phyloP scores from a whole-genome alignment of 257 asterid genomes.

The Ajuga chamaepitys region DNA sequence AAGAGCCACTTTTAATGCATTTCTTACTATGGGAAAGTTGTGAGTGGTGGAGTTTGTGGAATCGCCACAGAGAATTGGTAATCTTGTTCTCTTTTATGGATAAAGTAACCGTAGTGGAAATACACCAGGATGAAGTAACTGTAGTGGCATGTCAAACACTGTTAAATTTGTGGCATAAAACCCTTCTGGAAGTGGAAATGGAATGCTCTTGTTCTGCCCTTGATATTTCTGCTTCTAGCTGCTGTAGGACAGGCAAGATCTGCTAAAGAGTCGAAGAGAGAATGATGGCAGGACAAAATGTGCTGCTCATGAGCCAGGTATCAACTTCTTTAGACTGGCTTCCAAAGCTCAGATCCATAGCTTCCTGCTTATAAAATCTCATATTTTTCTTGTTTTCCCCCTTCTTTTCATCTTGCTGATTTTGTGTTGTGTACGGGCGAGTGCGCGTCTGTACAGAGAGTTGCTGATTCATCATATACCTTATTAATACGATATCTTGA shows the following conservation, averaged over 20 bases:
- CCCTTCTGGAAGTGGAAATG: not conserved
- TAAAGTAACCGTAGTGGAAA: slow-evolving; percentile 1
- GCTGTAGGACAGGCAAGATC: slow-evolving; percentile 2
- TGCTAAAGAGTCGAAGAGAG: slow-evolving; percentile 11
- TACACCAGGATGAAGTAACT: not conserved
- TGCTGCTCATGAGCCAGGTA: slow-evolving; percentile 19
- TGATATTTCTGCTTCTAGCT: not conserved
- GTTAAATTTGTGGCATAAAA: not conserved
- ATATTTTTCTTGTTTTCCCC: not conserved
- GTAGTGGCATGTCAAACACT: not conserved
- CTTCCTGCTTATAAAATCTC: not conserved
- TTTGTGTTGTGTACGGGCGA: not conserved
- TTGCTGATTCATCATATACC: not conserved
- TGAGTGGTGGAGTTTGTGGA: not conserved
- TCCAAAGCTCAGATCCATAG: not conserved
- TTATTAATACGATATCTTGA: not conserved
- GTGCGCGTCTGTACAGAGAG: not conserved
- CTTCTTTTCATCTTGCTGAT: not conserved
- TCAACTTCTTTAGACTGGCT: not conserved
- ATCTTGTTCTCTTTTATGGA: not conserved
- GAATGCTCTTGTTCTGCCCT: not conserved
- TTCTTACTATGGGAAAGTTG: not conserved
- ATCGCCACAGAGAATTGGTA: not conserved
- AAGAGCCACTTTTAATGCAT: not conserved
- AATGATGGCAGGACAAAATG: slow-evolving; percentile 9